A percentile compares a stretch with the other conserved stretches of the same genome.
These are phyloP conservation scores for Ascochyta koolunga DNA, from an alignment of 2,329 filamentous ascomycete genomes.

Conservation along the genomic window DNA sequence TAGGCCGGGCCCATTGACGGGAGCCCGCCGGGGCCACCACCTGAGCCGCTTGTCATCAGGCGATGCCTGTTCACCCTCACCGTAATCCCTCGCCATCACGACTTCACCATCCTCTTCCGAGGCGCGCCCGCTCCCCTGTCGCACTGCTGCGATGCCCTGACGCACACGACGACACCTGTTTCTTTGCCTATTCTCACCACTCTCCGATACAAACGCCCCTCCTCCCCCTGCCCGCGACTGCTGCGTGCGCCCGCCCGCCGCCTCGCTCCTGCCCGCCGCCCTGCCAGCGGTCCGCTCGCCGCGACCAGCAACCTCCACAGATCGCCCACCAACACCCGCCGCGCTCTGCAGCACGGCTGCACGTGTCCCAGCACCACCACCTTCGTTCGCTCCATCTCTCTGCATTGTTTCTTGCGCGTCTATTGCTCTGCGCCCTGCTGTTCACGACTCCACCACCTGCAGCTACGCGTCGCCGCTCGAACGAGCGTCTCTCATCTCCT, in stretches of 20 bases:
- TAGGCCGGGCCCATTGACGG: background rate
- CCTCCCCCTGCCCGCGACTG: conserved; percentile 19
- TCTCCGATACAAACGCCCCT: conserved; percentile 14
- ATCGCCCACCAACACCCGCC: conserved; percentile 8
- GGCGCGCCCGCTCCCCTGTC: conserved; percentile 32
- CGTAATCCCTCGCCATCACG: conserved; percentile 20
- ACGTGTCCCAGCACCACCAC: conserved; percentile 10
- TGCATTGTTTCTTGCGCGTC: conserved; percentile 14
- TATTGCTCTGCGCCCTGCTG: conserved; percentile 19
- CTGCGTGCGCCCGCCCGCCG: conserved; percentile 23
- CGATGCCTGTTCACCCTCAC: conserved; percentile 11
- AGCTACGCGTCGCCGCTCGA: conserved; percentile 31
- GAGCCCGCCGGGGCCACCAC: background rate
- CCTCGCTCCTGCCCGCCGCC: conserved; percentile 30
- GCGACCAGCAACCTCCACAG: conserved; percentile 23
- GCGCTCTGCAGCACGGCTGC: conserved; percentile 7
- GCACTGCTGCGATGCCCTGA: conserved; percentile 32
- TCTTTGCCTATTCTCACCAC: conserved; percentile 29
- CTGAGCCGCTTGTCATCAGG: conserved; percentile 5
- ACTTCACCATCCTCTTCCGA: conserved; percentile 31
- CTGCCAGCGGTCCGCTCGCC: conserved; percentile 19
- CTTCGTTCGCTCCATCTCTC: conserved; percentile 12
- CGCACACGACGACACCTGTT: conserved; percentile 27
- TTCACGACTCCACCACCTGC: background rate
- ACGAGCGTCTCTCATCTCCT: conserved; percentile 24